Conservation (phyloP, 2,329 filamentous ascomycete species). For the Aspergillus chevalieri region DNA sequence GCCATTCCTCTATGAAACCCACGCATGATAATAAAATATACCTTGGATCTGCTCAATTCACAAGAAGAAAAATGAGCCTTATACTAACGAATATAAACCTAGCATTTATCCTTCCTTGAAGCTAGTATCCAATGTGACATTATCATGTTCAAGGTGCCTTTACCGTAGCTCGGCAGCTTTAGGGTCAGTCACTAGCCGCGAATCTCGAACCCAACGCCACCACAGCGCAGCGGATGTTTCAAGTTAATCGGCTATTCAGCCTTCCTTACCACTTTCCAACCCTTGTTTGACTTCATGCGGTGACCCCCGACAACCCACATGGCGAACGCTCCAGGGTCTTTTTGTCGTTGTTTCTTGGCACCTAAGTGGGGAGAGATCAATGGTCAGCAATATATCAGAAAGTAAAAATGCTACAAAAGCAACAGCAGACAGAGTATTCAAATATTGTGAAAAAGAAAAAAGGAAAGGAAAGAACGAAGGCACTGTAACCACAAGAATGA, state of each 20-base stretch:
- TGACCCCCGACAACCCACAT: slow-evolving; percentile 41
- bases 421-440: too few species aligned
- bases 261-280: slow-evolving; percentile 45
- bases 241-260: slow-evolving; percentile 27
- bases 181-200: not conserved
- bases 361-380: slow-evolving; percentile 10
- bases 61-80: too few species aligned
- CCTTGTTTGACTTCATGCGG: slow-evolving; percentile 23
- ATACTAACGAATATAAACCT: too few species aligned
- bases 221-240: slow-evolving; percentile 24
- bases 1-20: slow-evolving; percentile 25
- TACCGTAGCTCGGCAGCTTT: not conserved
- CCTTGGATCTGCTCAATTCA: too few species aligned
- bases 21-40: too few species aligned
- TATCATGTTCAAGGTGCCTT: too few species aligned
- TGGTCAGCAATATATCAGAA: slow-evolving; percentile 1
- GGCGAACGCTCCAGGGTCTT: slow-evolving; percentile 33
- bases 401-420: not conserved
- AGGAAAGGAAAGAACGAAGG: not conserved
- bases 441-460: not conserved
- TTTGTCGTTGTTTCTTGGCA: slow-evolving; percentile 27
- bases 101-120: too few species aligned
- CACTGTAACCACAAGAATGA: slow-evolving; percentile 6
- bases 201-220: slow-evolving; percentile 7
- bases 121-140: too few species aligned